Evolutionary conservation across 1,284 basidiomycete genomes (phyloP).

Genomic region (Ganoderma lingzhi): DNA sequence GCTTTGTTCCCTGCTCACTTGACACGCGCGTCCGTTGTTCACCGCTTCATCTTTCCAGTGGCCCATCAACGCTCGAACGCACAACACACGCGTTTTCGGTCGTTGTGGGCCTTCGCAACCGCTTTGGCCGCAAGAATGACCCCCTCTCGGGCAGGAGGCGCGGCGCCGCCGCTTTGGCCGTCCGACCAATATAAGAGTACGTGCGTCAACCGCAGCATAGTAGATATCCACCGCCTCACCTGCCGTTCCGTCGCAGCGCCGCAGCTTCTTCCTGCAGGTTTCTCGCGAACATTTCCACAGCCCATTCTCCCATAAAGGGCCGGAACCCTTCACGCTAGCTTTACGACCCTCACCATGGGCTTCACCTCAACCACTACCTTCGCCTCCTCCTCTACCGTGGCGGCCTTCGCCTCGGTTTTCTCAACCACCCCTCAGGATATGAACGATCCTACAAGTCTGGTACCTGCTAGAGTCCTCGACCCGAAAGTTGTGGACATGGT

Average conservation of each 20-base stretch:
- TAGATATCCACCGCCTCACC: slow-evolving; percentile 8
- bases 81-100: slow-evolving; percentile 17
- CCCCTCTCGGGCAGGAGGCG: slow-evolving; percentile 14
- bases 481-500: slow-evolving; percentile 24
- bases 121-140: slow-evolving; percentile 20
- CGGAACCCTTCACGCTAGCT: slow-evolving; percentile 1
- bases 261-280: slow-evolving; percentile 11
- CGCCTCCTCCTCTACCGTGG: neutral
- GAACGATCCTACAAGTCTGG: slow-evolving; percentile 24
- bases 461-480: slow-evolving; percentile 16
- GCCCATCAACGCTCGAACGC: slow-evolving; percentile 27
- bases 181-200: slow-evolving; percentile 15
- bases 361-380: slow-evolving; percentile 10
- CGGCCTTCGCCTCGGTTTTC: neutral
- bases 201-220: slow-evolving; percentile 15
- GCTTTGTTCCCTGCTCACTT: slow-evolving; percentile 10
- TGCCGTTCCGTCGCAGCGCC: slow-evolving; percentile 6
- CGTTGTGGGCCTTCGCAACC: slow-evolving; percentile 27
- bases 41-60: slow-evolving; percentile 5
- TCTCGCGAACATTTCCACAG: slow-evolving; percentile 9
- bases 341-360: slow-evolving; percentile 1
- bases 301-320: neutral
- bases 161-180: slow-evolving; percentile 26
- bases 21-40: slow-evolving; percentile 13
- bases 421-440: neutral